Evolutionary conservation across 176 grass and related monocot genomes (phyloP), one percentile per base, ranked within the genome.

Genomic region (Secale cereale): DNA sequence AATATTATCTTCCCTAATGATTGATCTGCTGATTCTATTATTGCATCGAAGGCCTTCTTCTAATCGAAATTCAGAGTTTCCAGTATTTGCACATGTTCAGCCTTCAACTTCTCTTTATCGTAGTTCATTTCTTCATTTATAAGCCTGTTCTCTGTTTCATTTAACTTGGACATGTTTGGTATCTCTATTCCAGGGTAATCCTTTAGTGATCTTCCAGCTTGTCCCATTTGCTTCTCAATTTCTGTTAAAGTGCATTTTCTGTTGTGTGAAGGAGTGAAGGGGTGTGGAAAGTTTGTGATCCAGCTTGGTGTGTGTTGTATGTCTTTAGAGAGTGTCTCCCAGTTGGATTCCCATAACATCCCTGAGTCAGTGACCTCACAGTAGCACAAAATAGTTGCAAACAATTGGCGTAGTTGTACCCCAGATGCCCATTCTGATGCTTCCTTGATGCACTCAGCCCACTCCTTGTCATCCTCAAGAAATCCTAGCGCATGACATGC

Each of bases 401-500:
- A 88, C 33, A 88, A 30, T 35, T 88, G 86, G 0, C 28, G 50
- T 33, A 87, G 32, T 61, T 77, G 48, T 1, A 28, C 54, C 13
- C 81, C 60, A 0, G 60, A 77, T 41, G 85, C 61, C 60, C 61
- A 87, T 11, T 9, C 23, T 2, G 71, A 68, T 13, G 79, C 79
- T 16, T 87, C 86, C 2, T 68, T 77, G 33, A 87, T 82, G 61
- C 79, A 87, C 1, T 69, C 62, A 2, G 40, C 36, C 86, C 86
- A 63, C 25, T 80, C 65, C 0, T 7, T 65, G 27, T 89, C 77
- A 41, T 91, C 81, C 26, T 81, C 64, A 4, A 88, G 35, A 28
- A 92, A 70, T 16, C 80, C 80, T 7, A 73, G 14, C 1, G 87
- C 84, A 8, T 87, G 22, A 2, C 87, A 92, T 13, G 84, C 80